phyloP scores from a whole-genome alignment of 805 yeast genomes.

The Kuraishia hungarica region DNA sequence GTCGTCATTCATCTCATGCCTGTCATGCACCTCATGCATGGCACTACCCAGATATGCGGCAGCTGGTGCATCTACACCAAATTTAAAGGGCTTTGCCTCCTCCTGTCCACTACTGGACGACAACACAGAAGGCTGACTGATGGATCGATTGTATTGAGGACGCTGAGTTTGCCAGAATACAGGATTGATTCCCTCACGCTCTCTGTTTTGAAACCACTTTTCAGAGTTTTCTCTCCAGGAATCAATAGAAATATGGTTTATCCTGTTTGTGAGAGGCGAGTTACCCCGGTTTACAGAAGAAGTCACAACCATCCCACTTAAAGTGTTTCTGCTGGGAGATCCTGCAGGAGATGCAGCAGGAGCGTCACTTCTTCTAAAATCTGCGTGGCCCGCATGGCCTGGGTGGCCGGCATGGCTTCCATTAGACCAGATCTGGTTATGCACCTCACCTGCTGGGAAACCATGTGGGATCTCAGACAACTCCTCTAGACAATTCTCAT shows the following conservation, averaged over 20 bases:
- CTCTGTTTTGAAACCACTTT: slow-evolving; percentile 14
- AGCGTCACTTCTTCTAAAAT: background rate
- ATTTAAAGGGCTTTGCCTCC: background rate
- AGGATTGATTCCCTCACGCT: slow-evolving; percentile 9
- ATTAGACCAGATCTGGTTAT: background rate
- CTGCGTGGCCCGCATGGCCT: too few species aligned
- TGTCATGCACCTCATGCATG: background rate
- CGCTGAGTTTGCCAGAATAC: background rate
- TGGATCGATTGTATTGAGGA: background rate
- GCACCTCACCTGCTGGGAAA: background rate
- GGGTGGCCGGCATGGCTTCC: too few species aligned
- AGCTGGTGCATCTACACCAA: background rate
- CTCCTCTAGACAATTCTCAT: background rate
- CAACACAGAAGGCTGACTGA: background rate
- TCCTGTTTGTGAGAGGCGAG: background rate
- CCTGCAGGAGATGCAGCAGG: background rate
- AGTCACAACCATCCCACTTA: background rate
- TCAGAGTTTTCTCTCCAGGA: slow-evolving; percentile 16
- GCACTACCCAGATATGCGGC: background rate
- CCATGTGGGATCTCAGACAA: background rate
- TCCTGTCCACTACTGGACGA: background rate
- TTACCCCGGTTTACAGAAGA: background rate
- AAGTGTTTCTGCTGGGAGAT: background rate
- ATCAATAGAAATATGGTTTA: slow-evolving; percentile 18
- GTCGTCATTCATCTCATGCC: too few species aligned